These are phyloP conservation scores for Whalleya microplaca DNA, from an alignment of 2,329 filamentous ascomycete genomes.

Conservation along the genomic window DNA sequence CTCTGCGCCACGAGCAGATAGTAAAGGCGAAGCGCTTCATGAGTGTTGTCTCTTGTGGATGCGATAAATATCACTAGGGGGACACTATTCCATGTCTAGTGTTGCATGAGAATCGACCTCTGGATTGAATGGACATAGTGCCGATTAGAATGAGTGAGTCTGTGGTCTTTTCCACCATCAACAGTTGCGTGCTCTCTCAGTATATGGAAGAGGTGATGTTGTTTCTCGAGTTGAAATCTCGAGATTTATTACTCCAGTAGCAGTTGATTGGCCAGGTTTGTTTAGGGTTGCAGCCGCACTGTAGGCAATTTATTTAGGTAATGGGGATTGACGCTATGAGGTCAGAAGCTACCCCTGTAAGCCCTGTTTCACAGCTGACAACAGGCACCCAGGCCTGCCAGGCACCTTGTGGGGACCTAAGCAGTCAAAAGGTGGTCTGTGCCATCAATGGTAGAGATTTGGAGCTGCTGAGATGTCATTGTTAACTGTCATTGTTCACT, in stretches of 20 bases:
- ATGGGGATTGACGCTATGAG: background rate
- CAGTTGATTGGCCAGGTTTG: background rate
- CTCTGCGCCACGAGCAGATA: constrained; percentile 16
- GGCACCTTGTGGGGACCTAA: too few species aligned
- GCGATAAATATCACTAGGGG: background rate
- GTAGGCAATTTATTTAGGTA: background rate
- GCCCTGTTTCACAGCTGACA: too few species aligned
- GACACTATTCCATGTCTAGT: constrained; percentile 12
- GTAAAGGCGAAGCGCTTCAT: constrained; percentile 13
- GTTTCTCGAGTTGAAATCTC: background rate
- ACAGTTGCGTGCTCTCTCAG: background rate
- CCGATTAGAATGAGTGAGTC: background rate
- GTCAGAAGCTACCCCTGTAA: too few species aligned
- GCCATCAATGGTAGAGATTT: too few species aligned
- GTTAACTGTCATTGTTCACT: too few species aligned
- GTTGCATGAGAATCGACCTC: background rate
- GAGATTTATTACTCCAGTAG: background rate
- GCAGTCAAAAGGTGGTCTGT: background rate
- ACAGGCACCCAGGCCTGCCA: too few species aligned
- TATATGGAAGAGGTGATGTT: background rate
- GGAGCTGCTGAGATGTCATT: too few species aligned
- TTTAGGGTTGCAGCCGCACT: too few species aligned
- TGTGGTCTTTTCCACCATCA: background rate
- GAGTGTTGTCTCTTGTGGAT: constrained; percentile 3
- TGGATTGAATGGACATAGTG: background rate